Conservation (phyloP, 208 protist genomes). For the Acanthamoeba sp. region DNA sequence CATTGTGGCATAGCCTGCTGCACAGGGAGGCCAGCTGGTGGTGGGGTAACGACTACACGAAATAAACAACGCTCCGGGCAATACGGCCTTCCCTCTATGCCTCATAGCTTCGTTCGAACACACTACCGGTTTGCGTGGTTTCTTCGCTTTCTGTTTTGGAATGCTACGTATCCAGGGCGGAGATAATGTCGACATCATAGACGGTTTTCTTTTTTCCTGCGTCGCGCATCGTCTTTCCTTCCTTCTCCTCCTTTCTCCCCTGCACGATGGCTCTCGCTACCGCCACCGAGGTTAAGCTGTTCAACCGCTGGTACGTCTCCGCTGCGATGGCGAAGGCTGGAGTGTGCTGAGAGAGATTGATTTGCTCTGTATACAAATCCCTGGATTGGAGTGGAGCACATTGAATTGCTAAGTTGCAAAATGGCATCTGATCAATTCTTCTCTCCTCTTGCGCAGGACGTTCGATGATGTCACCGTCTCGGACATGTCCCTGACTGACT, state of each 20-base stretch:
- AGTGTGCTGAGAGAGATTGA: no score
- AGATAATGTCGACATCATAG: background rate
- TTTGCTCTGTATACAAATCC: no score
- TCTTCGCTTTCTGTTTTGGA: no score
- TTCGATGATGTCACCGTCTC: constrained; percentile 88
- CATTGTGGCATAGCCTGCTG: no score
- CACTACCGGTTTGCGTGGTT: no score
- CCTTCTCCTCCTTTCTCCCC: constrained; percentile 51
- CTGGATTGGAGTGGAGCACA: no score
- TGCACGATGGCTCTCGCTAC: constrained; percentile 45
- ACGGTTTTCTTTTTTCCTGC: background rate
- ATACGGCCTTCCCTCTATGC: no score
- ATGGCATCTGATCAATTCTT: background rate
- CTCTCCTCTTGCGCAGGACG: constrained; percentile 37
- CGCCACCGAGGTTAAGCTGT: constrained; percentile 77
- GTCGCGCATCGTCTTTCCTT: constrained; percentile 44
- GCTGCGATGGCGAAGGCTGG: background rate
- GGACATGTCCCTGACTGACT: constrained; percentile 94
- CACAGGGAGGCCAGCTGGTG: no score
- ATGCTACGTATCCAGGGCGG: no score
- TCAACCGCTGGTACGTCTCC: constrained; percentile 73
- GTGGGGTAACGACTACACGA: no score
- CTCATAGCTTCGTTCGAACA: no score
- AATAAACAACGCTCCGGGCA: no score
- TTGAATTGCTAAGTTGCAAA: background rate